Evolutionary conservation across 306 rosid genomes (phyloP), one percentile per base, ranked within the genome.

Genomic region (Glycyrrhiza uralensis): DNA sequence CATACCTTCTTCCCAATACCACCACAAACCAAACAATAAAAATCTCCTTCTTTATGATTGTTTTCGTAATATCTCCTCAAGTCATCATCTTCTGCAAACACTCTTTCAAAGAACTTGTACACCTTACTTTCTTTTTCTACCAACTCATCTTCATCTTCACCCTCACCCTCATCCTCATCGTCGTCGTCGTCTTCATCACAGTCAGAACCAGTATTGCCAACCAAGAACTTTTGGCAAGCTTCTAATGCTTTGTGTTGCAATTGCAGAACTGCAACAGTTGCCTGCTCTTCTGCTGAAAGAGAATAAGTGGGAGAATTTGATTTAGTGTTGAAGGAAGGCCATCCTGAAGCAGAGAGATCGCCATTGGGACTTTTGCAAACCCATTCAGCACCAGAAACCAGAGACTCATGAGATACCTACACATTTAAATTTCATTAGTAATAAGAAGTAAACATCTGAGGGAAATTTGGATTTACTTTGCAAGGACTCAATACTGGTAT

Each of bases 1-100:
- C 88, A 84, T 14, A 66, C 76, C 42, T 77, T 86, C 82, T 82
- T 85, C 76, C 85, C 74, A 14, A 79, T 75, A 39, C 85, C 91
- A 19, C 82, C 82, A 65, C 96, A 92, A 64, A 92, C 96, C 78
- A 92, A 77, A 69, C 97, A 92, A 73, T 58, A 82, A 35, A 86
- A 92, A 56, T 81, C 82, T 58, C 97, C 93, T 6, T 50, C 33
- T 59, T 60, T 82, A 39, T 24, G 49, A 71, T 82, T 82, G 79
- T 69, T 82, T 64, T 89, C 85, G 3, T 87, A 92, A 24, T 84
- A 84, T 32, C 26, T 81, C 81, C 90, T 85, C 79, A 92, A 45
- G 41, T 78, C 86, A 30, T 3, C 66, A 51, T 83, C 78, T 78
- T 89, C 87, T 50, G 49, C 38, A 41, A 89, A 85, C 67, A 92